Evolutionary conservation across 176 grass and related monocot genomes (phyloP).

Genomic region (Triticum timopheevii): DNA sequence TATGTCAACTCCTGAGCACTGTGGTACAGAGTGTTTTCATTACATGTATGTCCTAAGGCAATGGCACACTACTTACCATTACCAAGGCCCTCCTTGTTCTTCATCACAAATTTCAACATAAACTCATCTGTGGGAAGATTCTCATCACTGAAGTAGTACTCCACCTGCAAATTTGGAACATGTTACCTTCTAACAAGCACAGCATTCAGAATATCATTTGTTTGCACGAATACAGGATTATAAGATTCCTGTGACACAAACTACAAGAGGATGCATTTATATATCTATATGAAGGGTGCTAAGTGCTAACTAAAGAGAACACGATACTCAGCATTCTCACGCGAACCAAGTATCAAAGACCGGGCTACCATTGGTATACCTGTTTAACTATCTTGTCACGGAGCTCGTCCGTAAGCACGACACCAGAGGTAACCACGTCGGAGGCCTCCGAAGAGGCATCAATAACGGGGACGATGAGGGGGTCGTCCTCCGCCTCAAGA

Average conservation of each 20-base stretch:
- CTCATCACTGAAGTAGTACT: slow-evolving; percentile 96
- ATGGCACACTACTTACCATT: slow-evolving; percentile 55
- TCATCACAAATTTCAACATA: slow-evolving; percentile 72
- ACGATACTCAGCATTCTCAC: background rate
- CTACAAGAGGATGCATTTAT: background rate
- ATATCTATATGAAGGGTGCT: background rate
- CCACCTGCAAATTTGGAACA: slow-evolving; percentile 53
- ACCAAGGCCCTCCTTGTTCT: slow-evolving; percentile 79
- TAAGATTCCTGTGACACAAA: background rate
- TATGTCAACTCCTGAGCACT: background rate
- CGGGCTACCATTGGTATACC: slow-evolving; percentile 14
- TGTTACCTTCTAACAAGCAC: background rate
- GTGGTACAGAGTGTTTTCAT: background rate
- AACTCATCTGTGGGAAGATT: slow-evolving; percentile 82
- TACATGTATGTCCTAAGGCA: slow-evolving; percentile 10
- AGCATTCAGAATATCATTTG: background rate
- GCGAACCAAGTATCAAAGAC: slow-evolving; percentile 1
- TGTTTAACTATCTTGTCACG: slow-evolving; percentile 74
- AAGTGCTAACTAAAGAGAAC: background rate
- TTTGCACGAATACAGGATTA: background rate
- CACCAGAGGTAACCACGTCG: background rate
- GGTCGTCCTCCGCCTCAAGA: background rate
- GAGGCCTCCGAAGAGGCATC: background rate
- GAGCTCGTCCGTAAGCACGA: slow-evolving; percentile 68
- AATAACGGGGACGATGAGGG: background rate